A percentile compares a stretch with the other conserved stretches of the same genome.
phyloP scores from a whole-genome alignment of 495 filamentous ascomycete species.

The Neurospora terricola region DNA sequence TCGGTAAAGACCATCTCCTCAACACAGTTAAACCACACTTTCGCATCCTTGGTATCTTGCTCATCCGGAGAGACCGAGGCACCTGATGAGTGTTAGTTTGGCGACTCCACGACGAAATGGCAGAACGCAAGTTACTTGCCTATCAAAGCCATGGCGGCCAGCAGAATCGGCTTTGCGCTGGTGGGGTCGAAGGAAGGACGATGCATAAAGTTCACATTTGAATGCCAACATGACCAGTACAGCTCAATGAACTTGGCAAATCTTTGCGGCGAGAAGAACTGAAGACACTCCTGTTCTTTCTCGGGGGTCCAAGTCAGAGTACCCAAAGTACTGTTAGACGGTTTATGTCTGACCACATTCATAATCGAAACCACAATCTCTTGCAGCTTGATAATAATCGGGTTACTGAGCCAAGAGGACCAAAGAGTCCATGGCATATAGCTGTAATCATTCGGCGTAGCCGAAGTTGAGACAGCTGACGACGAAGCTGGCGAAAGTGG shows the following conservation, averaged over 20 bases:
- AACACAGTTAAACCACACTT: conserved; percentile 22
- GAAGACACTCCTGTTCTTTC: conserved; percentile 16
- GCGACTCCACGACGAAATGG: not conserved
- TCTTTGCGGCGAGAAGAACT: conserved; percentile 19
- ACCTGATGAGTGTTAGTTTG: conserved; percentile 6
- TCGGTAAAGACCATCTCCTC: conserved; percentile 25
- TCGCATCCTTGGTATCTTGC: conserved; percentile 18
- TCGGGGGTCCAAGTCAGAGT: conserved; percentile 16
- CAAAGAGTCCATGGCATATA: conserved; percentile 3
- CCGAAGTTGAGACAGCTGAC: not conserved
- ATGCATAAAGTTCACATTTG: conserved; percentile 21
- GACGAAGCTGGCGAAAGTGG: not conserved
- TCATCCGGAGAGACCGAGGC: conserved; percentile 22
- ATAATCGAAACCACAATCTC: conserved; percentile 19
- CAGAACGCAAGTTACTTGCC: conserved; percentile 5
- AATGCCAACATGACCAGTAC: conserved; percentile 24
- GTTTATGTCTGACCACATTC: conserved; percentile 12
- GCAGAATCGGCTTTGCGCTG: conserved; percentile 11
- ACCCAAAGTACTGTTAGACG: conserved; percentile 16
- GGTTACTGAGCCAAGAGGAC: conserved; percentile 15
- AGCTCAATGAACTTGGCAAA: conserved; percentile 22
- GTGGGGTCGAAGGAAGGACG: conserved; percentile 18
- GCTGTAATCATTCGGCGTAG: not conserved
- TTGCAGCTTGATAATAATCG: conserved; percentile 16
- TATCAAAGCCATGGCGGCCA: conserved; percentile 20